Evolutionary conservation across 305 asterid genomes (phyloP), one percentile per base, ranked within the genome.

Genomic region (Fraxinus velutina): DNA sequence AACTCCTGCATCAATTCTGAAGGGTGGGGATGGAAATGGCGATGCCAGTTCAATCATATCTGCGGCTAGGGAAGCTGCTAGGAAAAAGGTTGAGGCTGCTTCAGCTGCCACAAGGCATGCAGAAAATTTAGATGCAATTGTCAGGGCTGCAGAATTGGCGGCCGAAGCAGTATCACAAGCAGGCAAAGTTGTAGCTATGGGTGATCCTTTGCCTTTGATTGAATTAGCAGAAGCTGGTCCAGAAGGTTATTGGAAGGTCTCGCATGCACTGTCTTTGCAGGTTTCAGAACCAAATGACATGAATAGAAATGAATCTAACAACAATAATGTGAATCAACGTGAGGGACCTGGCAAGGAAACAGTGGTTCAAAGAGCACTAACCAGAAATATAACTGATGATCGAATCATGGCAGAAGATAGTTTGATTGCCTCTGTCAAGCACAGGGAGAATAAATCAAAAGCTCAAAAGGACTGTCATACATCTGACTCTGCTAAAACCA

Each of bases 121-220:
- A 78, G 97, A 90, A 85, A 93, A 91, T 88, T 91, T 93, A 84
- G 98, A 93, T 82, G 95, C 98, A 52, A 92, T 96, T 86, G 91
- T 94, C 5, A 94, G 90, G 85, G 98, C 99, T 52, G 98, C 99
- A 22, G 98, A 93, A 89, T 89, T 96, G 87, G 97, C 99, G 77
- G 93, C 98, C 80, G 97, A 93, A 86, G 99, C 99, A 7, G 97
- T 96, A 77, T 90, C 97, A 77, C 99, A 94, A 83, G 93, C 97
- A 68, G 99, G 98, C 80, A 94, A 89, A 87, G 88, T 94, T 92
- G 98, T 92, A 32, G 87, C 97, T 10, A 87, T 96, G 89, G 91
- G 89, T 32, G 94, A 96, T 85, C 97, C 98, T 62, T 88, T 94
- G 89, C 88, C 95, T 50, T 83, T 94, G 86, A 87, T 84, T 73